Conservation (phyloP, 2,329 filamentous ascomycete genomes). For the Fusarium neocosmosporiellum region DNA sequence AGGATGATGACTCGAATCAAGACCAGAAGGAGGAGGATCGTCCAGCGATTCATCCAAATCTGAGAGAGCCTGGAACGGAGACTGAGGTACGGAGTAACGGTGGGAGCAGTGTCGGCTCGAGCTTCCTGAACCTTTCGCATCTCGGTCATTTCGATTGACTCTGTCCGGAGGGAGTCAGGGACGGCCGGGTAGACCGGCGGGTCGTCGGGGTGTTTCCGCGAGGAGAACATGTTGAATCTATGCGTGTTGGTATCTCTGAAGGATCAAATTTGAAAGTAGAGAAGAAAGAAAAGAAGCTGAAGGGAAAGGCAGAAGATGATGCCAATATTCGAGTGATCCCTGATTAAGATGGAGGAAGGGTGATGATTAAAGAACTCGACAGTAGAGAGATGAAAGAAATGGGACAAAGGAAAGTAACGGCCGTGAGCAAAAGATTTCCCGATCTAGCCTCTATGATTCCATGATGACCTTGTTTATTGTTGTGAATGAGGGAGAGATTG, state of each 20-base stretch:
- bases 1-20: slow-evolving; percentile 84
- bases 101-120: slow-evolving; percentile 69
- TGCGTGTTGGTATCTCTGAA: slow-evolving; percentile 42
- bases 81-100: slow-evolving; percentile 90
- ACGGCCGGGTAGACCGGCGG: slow-evolving; percentile 50
- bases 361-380: slow-evolving; percentile 30
- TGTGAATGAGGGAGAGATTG: slow-evolving; percentile 25
- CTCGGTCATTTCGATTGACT: slow-evolving; percentile 52
- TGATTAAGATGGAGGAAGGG: slow-evolving; percentile 24
- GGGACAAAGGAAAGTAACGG: slow-evolving; percentile 30
- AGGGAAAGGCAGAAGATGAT: slow-evolving; percentile 14
- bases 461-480: slow-evolving; percentile 30
- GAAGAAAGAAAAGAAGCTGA: slow-evolving; percentile 7
- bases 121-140: slow-evolving; percentile 46
- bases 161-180: slow-evolving; percentile 51
- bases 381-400: slow-evolving; percentile 30
- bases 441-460: slow-evolving; percentile 44
- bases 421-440: slow-evolving; percentile 25
- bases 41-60: slow-evolving; percentile 98
- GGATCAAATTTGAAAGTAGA: slow-evolving; percentile 14
- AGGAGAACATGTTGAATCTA: slow-evolving; percentile 53
- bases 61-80: slow-evolving; percentile 91
- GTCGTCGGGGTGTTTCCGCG: slow-evolving; percentile 47
- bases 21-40: slow-evolving; percentile 86
- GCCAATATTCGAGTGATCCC: slow-evolving; percentile 2